A percentile compares a stretch with the other conserved stretches of the same genome.
Conservation (phyloP, 164 flowering plant species). For the Magnolia changhungtana region DNA sequence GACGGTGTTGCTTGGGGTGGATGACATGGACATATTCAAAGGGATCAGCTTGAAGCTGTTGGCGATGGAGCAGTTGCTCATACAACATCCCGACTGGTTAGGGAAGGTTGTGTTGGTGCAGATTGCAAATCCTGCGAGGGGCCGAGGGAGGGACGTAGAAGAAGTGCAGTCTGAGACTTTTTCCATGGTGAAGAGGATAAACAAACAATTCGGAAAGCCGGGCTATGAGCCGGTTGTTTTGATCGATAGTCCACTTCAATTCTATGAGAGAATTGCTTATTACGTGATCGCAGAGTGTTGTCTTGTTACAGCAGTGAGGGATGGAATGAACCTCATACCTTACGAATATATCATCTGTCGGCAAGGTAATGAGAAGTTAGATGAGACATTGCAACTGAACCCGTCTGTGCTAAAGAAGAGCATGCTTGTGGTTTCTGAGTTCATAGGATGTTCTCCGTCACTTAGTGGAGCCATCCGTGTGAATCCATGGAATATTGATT, state of each 20-base stretch:
- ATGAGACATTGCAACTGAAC: conserved; percentile 31
- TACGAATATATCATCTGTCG: conserved; percentile 52
- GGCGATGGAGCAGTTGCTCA: conserved; percentile 55
- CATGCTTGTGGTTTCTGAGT: conserved; percentile 62
- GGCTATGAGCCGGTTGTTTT: conserved; percentile 53
- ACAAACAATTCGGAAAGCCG: conserved; percentile 34
- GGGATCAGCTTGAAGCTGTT: conserved; percentile 60
- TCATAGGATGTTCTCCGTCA: conserved; percentile 64
- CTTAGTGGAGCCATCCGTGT: conserved; percentile 64
- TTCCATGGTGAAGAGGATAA: conserved; percentile 44
- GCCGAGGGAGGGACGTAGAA: conserved; percentile 56
- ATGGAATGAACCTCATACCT: conserved; percentile 67
- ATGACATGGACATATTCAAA: conserved; percentile 69
- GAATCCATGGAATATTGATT: conserved; percentile 62
- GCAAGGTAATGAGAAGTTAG: conserved; percentile 48
- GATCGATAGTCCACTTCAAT: conserved; percentile 48
- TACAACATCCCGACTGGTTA: conserved; percentile 44
- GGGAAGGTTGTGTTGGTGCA: conserved; percentile 58
- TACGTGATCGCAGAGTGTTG: conserved; percentile 59
- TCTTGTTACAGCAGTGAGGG: conserved; percentile 62
- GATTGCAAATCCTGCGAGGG: conserved; percentile 65
- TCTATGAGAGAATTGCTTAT: conserved; percentile 51
- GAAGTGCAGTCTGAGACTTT: conserved; percentile 50
- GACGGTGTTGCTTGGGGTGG: conserved; percentile 57
- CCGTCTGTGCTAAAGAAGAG: conserved; percentile 46